phyloP scores from a whole-genome alignment of 306 rosid genomes.

The Chamaecrista fasciculata region DNA sequence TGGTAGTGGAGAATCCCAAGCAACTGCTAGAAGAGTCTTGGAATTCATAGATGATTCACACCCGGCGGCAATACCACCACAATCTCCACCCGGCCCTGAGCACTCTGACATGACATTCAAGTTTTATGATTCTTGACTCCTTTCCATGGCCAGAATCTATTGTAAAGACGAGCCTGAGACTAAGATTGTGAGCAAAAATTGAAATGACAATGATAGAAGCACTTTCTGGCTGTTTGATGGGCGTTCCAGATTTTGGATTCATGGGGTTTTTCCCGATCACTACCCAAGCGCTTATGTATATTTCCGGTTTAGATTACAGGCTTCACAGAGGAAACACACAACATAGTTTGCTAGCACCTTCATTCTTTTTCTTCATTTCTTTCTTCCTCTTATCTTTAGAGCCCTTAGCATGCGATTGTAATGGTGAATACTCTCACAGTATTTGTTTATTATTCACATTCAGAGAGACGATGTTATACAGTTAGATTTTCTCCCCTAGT shows the following conservation, averaged over 20 bases:
- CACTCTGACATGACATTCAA: conserved; percentile 30
- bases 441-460: conserved; percentile 38
- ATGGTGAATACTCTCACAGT: conserved; percentile 24
- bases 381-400: conserved; percentile 22
- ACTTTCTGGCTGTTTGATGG: conserved; percentile 33
- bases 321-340: conserved; percentile 43
- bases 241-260: conserved; percentile 33
- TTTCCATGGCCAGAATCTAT: conserved; percentile 29
- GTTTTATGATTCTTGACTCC: conserved; percentile 23
- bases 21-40: conserved; percentile 65
- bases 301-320: conserved; percentile 61
- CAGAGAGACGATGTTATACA: conserved; percentile 30
- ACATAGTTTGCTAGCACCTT: conserved; percentile 44
- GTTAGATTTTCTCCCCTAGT: conserved; percentile 26
- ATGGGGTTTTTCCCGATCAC: conserved; percentile 68
- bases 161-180: conserved; percentile 32
- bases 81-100: conserved; percentile 63
- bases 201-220: conserved; percentile 41
- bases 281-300: conserved; percentile 78
- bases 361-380: conserved; percentile 30
- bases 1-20: conserved; percentile 47
- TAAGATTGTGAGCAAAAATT: conserved; percentile 21
- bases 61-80: conserved; percentile 71
- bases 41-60: conserved; percentile 44
- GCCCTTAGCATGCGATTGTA: conserved; percentile 29